Evolutionary conservation across 805 yeast species (phyloP).

Genomic region (Debaryomyces castellii): DNA sequence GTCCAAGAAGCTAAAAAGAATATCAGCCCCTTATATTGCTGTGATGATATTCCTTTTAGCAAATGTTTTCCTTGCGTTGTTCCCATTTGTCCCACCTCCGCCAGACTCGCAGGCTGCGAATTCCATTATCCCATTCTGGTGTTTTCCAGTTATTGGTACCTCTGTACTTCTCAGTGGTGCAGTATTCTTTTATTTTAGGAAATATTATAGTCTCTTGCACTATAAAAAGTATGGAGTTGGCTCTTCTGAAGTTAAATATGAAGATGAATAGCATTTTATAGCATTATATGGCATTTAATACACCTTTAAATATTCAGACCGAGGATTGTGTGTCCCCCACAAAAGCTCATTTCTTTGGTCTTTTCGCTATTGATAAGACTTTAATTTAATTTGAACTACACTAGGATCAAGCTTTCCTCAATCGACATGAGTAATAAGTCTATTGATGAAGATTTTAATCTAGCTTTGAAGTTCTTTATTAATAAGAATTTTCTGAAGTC

Average conservation of each 20-base stretch:
- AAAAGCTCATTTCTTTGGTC: neutral
- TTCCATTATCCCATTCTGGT: conserved; percentile 49
- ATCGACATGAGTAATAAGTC: conserved; percentile 1
- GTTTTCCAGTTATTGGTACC: conserved; percentile 57
- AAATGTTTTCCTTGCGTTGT: conserved; percentile 50
- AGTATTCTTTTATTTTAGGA: conserved; percentile 17
- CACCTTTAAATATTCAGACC: neutral
- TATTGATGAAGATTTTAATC: conserved; percentile 23
- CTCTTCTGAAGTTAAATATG: conserved; percentile 10
- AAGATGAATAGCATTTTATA: conserved; percentile 6
- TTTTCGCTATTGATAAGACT: neutral
- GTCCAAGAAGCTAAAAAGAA: neutral
- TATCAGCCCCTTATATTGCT: conserved; percentile 31
- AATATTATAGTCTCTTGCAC: conserved; percentile 1
- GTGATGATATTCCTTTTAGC: conserved; percentile 41
- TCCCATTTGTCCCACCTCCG: conserved; percentile 60
- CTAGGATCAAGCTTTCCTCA: neutral
- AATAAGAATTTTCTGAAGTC: conserved; percentile 37
- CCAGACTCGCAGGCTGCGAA: conserved; percentile 19
- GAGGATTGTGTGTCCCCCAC: neutral
- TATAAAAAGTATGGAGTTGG: conserved; percentile 6
- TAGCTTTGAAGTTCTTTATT: conserved; percentile 39
- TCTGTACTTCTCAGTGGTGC: conserved; percentile 45
- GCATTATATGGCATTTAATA: neutral
- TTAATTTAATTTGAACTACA: too few species aligned